Evolutionary conservation across 2,329 filamentous ascomycete species (phyloP), one percentile per base, ranked within the genome.

Genomic region (Fusarium verrucosum): DNA sequence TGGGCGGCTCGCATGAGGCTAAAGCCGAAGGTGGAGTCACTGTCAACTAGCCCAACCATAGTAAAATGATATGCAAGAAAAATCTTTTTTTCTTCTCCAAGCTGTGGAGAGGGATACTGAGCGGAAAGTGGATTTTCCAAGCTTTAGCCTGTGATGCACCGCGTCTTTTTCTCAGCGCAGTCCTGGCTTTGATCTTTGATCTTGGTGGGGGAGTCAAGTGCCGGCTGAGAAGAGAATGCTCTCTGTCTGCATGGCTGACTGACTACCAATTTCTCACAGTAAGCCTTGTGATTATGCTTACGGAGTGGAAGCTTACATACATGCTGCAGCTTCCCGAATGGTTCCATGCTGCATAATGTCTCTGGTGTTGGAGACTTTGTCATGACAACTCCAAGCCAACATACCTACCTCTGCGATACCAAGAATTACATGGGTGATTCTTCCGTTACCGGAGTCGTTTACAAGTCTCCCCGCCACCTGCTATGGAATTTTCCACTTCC

Each of bases 381-480:
- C 59, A 61, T 66, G 64, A 59, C 63, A 65, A 68, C 63, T 50
- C 40, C 32, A 59, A 56, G 44, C 58, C 40, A 47, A 20, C 36
- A 22, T 28, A 38, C n/a, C n/a, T n/a, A n/a, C n/a, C n/a, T n/a
- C n/a, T 23, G 19, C 37, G 7, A 30, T 30, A 30, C 28, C 17
- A 38, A 28, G 28, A 7, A 11, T 13, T 30, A 30, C 5, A 13
- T 30, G 44, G 36, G 42, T 33, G 38, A 33, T 43, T 44, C 30
- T 38, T 44, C 46, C 54, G 43, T 46, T 52, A 52, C 44, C 55
- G 44, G 50, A 60, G 33, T 30, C 30, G 41, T 36, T 25, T 17
- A 20, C 32, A 32, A 42, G 23, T 55, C 51, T 49, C 40, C 58
- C 50, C 56, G 43, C 58, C 50, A 64, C 54, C 43, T 51, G 28